phyloP scores from a whole-genome alignment of 2,329 filamentous ascomycete genomes.

The Amphichorda felina region DNA sequence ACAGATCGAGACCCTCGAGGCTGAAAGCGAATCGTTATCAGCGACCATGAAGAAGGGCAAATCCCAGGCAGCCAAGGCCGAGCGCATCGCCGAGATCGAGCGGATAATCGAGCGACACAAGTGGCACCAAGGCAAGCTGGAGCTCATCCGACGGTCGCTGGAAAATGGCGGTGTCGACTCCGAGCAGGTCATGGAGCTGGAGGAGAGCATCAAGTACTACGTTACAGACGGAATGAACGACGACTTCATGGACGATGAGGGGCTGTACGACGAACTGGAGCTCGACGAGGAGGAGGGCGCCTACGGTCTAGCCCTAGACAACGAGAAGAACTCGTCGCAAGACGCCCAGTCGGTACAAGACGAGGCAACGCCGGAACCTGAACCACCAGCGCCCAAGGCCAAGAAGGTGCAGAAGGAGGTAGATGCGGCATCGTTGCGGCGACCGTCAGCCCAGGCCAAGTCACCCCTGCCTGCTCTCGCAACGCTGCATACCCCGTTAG shows the following conservation, averaged over 20 bases:
- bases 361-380: conserved; percentile 52
- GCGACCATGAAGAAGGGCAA: conserved; percentile 93
- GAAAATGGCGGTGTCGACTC: conserved; percentile 88
- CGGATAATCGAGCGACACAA: conserved; percentile 82
- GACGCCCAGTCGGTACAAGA: conserved; percentile 89
- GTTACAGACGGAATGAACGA: conserved; percentile 79
- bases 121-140: conserved; percentile 89
- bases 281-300: conserved; percentile 84
- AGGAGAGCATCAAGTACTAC: conserved; percentile 92
- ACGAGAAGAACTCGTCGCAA: conserved; percentile 86
- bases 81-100: conserved; percentile 80
- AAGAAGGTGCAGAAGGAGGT: conserved; percentile 52
- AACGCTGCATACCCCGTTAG: conserved; percentile 67
- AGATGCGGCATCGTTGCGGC: conserved; percentile 42
- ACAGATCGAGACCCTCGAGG: conserved; percentile 87
- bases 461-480: conserved; percentile 88
- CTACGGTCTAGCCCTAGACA: conserved; percentile 70
- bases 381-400: conserved; percentile 31
- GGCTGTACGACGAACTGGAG: conserved; percentile 88
- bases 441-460: conserved; percentile 84
- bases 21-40: conserved; percentile 77
- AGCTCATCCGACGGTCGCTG: conserved; percentile 77
- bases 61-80: conserved; percentile 70
- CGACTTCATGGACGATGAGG: conserved; percentile 90
- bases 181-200: conserved; percentile 75